Conservation (phyloP, 495 filamentous ascomycete species). For the Trichoderma reesei region DNA sequence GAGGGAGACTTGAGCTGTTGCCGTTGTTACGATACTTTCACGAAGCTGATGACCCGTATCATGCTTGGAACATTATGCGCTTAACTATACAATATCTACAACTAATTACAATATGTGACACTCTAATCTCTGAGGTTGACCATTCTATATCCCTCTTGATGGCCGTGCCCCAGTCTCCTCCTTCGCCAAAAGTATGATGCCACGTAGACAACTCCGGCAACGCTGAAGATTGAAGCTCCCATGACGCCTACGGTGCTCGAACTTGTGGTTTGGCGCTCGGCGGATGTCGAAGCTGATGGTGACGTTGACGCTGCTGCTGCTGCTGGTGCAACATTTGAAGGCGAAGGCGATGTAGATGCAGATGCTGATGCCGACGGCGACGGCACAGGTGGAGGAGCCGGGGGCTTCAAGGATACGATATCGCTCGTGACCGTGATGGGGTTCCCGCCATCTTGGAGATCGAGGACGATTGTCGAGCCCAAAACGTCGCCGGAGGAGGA, state of each 20-base stretch:
- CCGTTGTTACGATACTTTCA: no score
- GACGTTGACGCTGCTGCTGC: no score
- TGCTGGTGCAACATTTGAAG: no score
- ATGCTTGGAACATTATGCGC: no score
- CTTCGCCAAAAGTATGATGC: not conserved
- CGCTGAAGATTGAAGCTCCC: not conserved
- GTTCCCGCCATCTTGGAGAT: conserved; percentile 12
- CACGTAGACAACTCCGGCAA: not conserved
- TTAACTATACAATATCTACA: no score
- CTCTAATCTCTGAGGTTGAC: not conserved
- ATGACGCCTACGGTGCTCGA: not conserved
- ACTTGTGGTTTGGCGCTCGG: not conserved
- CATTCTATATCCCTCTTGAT: not conserved
- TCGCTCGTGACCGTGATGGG: not conserved
- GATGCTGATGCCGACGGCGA: not conserved
- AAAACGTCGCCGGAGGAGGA: conserved; percentile 13
- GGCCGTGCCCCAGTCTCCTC: not conserved
- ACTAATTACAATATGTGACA: not conserved
- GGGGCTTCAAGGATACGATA: not conserved
- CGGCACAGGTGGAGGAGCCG: not conserved
- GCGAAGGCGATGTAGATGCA: not conserved
- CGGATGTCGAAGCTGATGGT: not conserved
- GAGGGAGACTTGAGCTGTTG: no score
- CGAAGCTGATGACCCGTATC: no score
- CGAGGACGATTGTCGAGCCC: conserved; percentile 14